Base-by-base conservation (phyloP, 805 yeast genomes). In the Sungouiozyma ichnusensis region DNA sequence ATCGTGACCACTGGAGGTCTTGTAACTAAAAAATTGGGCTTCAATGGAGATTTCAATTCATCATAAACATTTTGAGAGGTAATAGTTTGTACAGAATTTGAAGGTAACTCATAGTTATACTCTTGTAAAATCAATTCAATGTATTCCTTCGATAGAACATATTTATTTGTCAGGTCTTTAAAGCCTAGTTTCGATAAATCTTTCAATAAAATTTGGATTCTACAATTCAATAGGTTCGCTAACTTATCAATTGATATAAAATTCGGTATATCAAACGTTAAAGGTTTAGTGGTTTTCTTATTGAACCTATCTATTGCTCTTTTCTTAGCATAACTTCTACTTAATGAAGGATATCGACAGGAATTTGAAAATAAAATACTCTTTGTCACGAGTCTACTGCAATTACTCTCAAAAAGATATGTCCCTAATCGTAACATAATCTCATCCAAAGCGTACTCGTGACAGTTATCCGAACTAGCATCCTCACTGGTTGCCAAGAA, bases 1-100 rank as follows among this genome's bases (percentile, higher is more conserved):
- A 92, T 85, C 0, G 98, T 88, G 4, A 92, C 97, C 18, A 92
- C 81, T 0, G 98, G 98, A 0, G 98, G 87, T 49, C 97, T 68
- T 5, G 79, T 69, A 36, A 74, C 76, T 48, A 81, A 58, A 17
- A 63, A 54, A 2, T 65, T 69, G 0, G 84, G 74, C 2, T 66
- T 57, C 16, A 55, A 51, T 0, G 78, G 74, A 14, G 73, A 69
- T 15, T 85, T 77, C 47, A 79, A 76, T 40, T 81, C 62, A 46
- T 77, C 80, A 13, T 71, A 71, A 2, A 83, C 79, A 4, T 70
- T 66, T n/a, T 69, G 71, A 38, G 77, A 82, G 44, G 73, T 77
- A 40, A 69, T 63, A 44, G 48, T 50, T 24, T 58, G 47, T 29
- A 35, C 45, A 42, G 27, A 45, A 42, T 36, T 48, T 16, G 13